Percentiles rank a stretch among this genome's conserved stretches.
Evolutionary conservation across 169 alveolate genomes (phyloP).

Genomic region (Cryptosporidium canis): DNA sequence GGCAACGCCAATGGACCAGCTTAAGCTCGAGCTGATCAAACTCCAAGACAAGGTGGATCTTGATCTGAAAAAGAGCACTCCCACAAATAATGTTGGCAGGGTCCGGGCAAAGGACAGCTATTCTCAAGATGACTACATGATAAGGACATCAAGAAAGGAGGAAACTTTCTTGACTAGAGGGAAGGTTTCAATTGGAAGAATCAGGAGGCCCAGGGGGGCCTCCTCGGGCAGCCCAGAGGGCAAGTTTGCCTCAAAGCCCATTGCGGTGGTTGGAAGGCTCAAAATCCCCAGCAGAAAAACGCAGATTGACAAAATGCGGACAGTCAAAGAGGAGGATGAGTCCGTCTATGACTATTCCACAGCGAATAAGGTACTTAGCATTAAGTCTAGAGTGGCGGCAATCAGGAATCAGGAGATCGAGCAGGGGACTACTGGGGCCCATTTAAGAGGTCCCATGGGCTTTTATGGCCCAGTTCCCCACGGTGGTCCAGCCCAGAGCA

Average conservation of each 20-base stretch:
- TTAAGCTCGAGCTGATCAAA: constrained; percentile 8
- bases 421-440: too few relatives aligned
- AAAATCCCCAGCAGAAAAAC: constrained; percentile 32
- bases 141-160: background rate
- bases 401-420: background rate
- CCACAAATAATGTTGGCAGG: constrained; percentile 13
- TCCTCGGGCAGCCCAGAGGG: background rate
- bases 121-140: background rate
- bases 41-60: background rate
- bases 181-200: constrained; percentile 18
- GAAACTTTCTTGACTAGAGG: background rate
- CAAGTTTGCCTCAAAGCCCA: background rate
- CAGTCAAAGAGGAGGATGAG: background rate
- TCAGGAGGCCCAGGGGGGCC: background rate
- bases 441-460: too few relatives aligned
- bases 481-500: background rate
- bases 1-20: background rate
- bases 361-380: background rate
- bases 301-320: constrained; percentile 15
- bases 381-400: background rate
- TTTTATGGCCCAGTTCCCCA: too few relatives aligned
- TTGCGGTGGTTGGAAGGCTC: constrained; percentile 40
- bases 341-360: background rate
- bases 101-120: background rate
- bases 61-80: background rate